Evolutionary conservation across 306 rosid species (phyloP), one percentile per base, ranked within the genome.

Genomic region (Dalbergia oliveri): DNA sequence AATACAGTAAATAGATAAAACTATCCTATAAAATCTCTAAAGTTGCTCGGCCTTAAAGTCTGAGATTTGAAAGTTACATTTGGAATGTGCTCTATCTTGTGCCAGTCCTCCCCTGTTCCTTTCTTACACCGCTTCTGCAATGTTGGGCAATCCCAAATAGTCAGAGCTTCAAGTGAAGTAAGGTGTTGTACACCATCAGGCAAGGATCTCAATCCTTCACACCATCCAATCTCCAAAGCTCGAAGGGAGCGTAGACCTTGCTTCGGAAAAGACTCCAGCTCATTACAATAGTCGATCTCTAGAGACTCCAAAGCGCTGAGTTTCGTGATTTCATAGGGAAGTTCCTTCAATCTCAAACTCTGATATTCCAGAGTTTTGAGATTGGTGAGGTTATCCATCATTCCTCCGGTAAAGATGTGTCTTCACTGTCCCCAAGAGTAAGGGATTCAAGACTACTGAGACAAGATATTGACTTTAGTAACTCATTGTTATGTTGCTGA

Each of bases 91-190:
- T 9, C 31, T 33, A 58, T 73, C 67, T 73, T 73, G 64, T 37
- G 66, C 78, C 66, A 57, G 5, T 73, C 79, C 12, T 60, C 69
- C 68, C 79, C 51, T n/a, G 44, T 74, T 59, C 35, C 79, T 18
- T 26, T 1, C 11, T 21, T 0, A 37, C 59, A 59, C 53, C 59
- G 54, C 31, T 18, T 8, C 33, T 5, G 4, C 51, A 65, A 37
- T 8, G 26, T 1, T 65, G 70, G 70, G 15, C 47, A 63, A 12
- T 6, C 0, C 0, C 0, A 6, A 63, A 63, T 63, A 3, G n/a
- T 6, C 47, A 63, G 18, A 63, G 50, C 49, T 47, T 62, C 9
- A 16, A 75, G 62, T 31, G 79, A 76, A 11, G 53, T 47, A 31
- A 60, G 60, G n/a, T 64, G 23, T 13, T 3, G 6, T 1, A 65